Base-by-base conservation (phyloP, 306 rosid genomes). In the Rubus parviflorus region DNA sequence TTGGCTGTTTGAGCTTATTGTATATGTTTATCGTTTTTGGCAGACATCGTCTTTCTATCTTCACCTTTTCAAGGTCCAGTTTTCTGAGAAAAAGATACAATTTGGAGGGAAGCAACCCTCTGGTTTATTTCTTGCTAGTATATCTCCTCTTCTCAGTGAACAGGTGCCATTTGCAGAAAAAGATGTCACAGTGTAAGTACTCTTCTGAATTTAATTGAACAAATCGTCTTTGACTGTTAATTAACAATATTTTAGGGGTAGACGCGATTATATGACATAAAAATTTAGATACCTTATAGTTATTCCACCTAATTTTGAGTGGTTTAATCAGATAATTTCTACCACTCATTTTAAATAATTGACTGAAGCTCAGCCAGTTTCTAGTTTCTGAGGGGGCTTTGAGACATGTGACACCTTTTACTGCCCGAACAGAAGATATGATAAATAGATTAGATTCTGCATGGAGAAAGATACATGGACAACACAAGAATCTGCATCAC, bases 91-190 rank as follows among this genome's bases (percentile, higher is more conserved):
- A 81, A 89, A 88, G 81, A 75, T 92, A 77, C 91, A 88, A 79
- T 68, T 85, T 76, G 97, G 98, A 75, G 98, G 97, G 88, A 95
- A 89, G 81, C 97, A 92, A 65, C 96, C 98, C 76, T 90, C 91
- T 81, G 91, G 87, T 80, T 84, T 95, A 85, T 85, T 83, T 85
- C 85, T 95, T 72, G 93, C 97, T 62, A 82, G 80, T 62, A 86
- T 89, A 73, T 89, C 95, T 77, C 89, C 88, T 84, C 92, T 95
- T 81, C 87, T 92, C 23, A 77, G 83, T 15, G 97, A 95, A 88
- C 88, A 80, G 87, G 92, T 95, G 88, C 98, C 98, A 81, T 88
- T 95, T 54, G 82, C 89, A 47, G 80, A 23, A 58, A 86, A 89
- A 83, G 84, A 87, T 86, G 86, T 89, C 77, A 79, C 91, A 14